Base-by-base conservation (phyloP, 306 rosid genomes). In the Comarum palustre region DNA sequence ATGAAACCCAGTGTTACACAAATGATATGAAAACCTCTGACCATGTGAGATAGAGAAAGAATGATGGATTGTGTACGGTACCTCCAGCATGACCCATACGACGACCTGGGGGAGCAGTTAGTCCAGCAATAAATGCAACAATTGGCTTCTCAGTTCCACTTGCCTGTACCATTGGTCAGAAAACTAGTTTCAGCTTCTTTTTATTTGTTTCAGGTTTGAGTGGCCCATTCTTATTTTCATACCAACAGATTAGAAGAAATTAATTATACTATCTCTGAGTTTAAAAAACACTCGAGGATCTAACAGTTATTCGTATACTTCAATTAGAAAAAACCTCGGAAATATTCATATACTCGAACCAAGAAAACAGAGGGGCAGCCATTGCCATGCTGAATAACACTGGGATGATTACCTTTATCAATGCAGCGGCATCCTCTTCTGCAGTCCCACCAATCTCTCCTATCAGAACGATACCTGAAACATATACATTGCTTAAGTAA, bases 391-490 rank as follows among this genome's bases (percentile, higher is more conserved):
- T 22, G 20, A 13, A 50, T n/a, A 12, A 5, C 24, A 6, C 12
- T n/a, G 73, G 9, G 17, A 71, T 54, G 3, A 25, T 41, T 75
- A 95, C 99, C 99, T 90, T 90, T 79, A 95, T 95, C 84, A 95
- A 76, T 65, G 96, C 92, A 78, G 99, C 99, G 73, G 96, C 99
- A 90, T 95, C 99, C 78, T 95, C 99, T 87, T 95, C 96, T 45
- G 99, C 99, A 61, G 97, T 95, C 65, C 99, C 99, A 77, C 99
- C 99, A 61, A 95, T 95, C 84, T 95, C 99, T 83, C 99, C 97
- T 36, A 95, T 95, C 54, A 95, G 88, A 86, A 95, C 11, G 66
- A 95, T 91, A 69, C 99, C 97, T 91, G 88, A 80, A 80, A 73
- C 41, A 32, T 64, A 80, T 29, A 73, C 75, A 68, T 41, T 31